Evolutionary conservation across 108 stramenopile species (phyloP).

Genomic region (Asterionellopsis glacialis): DNA sequence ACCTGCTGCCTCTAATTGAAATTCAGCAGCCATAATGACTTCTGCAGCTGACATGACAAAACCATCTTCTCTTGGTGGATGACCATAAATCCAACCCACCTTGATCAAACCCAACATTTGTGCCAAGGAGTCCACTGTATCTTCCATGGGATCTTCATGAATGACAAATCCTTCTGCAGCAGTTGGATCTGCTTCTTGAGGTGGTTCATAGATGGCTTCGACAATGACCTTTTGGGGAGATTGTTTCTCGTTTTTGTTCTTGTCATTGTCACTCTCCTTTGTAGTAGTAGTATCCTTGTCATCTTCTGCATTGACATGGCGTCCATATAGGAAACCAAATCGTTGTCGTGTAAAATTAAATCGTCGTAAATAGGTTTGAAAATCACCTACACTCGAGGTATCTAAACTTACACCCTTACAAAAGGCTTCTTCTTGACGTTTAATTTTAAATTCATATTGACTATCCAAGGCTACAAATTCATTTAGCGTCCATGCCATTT

Average conservation of each 20-base stretch:
- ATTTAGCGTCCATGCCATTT: constrained; percentile 95
- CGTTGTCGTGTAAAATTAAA: constrained; percentile 88
- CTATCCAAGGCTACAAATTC: constrained; percentile 94
- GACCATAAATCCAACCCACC: constrained; percentile 97
- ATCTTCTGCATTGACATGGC: constrained; percentile 58
- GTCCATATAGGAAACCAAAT: constrained; percentile 89
- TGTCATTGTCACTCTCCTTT: constrained; percentile 12
- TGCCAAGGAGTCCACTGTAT: constrained; percentile 79
- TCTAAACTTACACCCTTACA: constrained; percentile 67
- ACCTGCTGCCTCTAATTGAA: constrained; percentile 92
- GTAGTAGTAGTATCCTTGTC: constrained; percentile 26
- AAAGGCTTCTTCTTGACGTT: constrained; percentile 79
- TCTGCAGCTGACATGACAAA: constrained; percentile 87
- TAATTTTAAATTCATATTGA: constrained; percentile 89
- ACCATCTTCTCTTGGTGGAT: constrained; percentile 90
- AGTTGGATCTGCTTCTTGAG: constrained; percentile 78
- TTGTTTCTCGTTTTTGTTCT: constrained; percentile 11
- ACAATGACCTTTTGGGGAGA: constrained; percentile 45
- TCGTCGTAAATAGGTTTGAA: constrained; percentile 77
- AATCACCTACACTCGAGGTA: constrained; percentile 49
- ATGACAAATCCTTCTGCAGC: constrained; percentile 85
- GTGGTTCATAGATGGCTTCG: constrained; percentile 97
- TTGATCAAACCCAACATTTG: constrained; percentile 68
- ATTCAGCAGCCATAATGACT: constrained; percentile 90
- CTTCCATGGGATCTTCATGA: constrained; percentile 88